Percentiles rank a stretch among this genome's conserved stretches.
phyloP scores from a whole-genome alignment of 2,329 filamentous ascomycete genomes.

The Cladophialophora psammophila region DNA sequence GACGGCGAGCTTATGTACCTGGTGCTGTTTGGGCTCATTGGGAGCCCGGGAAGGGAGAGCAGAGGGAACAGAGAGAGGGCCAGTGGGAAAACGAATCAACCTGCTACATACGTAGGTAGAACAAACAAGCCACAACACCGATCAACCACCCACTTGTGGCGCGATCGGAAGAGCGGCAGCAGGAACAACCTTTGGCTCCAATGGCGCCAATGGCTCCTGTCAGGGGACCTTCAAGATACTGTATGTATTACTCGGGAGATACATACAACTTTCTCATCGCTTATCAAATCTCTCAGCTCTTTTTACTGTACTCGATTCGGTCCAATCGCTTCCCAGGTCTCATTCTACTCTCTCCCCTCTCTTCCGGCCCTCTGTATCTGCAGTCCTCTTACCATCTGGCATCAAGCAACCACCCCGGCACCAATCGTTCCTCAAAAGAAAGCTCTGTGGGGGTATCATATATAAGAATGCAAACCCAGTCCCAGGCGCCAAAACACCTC shows the following conservation, averaged over 20 bases:
- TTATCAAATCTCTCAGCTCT: conserved; percentile 15
- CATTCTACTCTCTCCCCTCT: neutral
- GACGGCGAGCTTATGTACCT: conserved; percentile 2
- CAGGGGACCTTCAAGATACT: too few species aligned
- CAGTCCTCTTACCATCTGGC: too few species aligned
- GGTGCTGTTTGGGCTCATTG: neutral
- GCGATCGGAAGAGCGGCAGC: conserved; percentile 6
- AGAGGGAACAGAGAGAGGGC: too few species aligned
- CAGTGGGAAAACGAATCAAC: too few species aligned
- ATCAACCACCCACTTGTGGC: too few species aligned
- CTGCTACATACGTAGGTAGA: too few species aligned
- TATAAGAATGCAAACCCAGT: neutral
- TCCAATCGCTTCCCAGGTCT: conserved; percentile 7
- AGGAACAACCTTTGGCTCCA: neutral
- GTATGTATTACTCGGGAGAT: too few species aligned
- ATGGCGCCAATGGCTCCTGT: too few species aligned
- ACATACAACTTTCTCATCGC: neutral
- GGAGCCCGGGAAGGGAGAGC: neutral
- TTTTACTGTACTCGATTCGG: conserved; percentile 3
- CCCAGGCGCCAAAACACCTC: neutral
- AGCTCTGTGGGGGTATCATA: neutral
- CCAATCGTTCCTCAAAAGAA: neutral
- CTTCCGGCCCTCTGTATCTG: neutral
- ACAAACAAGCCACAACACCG: too few species aligned
- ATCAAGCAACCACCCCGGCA: neutral